Base-by-base conservation (phyloP, 257 asterid genomes). In the Solanum clarkiae region DNA sequence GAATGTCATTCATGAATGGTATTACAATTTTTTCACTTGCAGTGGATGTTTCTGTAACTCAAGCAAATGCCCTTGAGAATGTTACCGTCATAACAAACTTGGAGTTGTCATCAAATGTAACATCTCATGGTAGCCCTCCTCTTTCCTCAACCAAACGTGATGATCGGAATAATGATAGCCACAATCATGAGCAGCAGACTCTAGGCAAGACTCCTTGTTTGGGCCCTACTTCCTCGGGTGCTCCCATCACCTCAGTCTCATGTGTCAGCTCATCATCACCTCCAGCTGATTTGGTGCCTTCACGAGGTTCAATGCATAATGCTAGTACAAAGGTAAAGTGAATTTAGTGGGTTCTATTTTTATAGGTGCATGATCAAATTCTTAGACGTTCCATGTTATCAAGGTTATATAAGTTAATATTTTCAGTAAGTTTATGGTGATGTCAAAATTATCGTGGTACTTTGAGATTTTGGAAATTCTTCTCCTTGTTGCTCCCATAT, bases 251-350 rank as follows among this genome's bases (percentile, higher is more conserved):
- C 77, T 82, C 93, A 68, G 93, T 88, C 47, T 89, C 90, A 53
- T 14, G 89, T 84, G 91, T 86, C 75, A 88, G 86, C 83, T 91
- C 93, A 84, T 86, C 94, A 85, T 90, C 91, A 47, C 85, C 88
- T 88, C 91, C 93, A 80, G 82, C 80, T 84, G 42, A 84, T 53
- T 80, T 86, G 85, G 82, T 85, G 63, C 92, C 90, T 89, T 85
- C 93, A 68, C 88, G 87, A 88, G 79, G 70, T 89, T 86, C 92
- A 71, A 90, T 84, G 85, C 86, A 82, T 83, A 89, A 83, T 79
- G 87, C 80, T 81, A 84, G 88, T 77, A 69, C 92, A 45, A 92
- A 91, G 96, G 97, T 93, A 92, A 85, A 80, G 65, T 69, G 72
- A 17, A 65, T 60, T 26, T 83, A 65, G 72, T 49, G 42, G 56